Evolutionary conservation across 257 asterid species (phyloP).

Genomic region (Nyctanthes arbortristis): DNA sequence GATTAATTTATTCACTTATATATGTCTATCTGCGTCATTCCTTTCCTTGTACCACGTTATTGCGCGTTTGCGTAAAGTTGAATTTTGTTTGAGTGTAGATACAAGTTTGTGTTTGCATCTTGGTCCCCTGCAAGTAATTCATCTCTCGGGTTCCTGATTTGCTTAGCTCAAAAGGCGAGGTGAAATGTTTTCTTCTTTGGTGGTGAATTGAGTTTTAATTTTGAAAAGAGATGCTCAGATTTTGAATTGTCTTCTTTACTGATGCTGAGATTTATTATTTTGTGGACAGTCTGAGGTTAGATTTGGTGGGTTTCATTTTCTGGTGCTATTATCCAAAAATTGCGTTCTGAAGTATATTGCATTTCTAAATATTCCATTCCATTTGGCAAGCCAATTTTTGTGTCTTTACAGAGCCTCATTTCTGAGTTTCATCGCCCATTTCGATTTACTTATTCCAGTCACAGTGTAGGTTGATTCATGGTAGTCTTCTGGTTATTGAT

Average conservation of each 20-base stretch:
- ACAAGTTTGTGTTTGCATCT: conserved; percentile 27
- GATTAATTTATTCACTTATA: conserved; percentile 28
- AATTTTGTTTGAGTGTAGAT: conserved; percentile 23
- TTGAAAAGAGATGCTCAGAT: neutral
- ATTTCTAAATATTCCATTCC: neutral
- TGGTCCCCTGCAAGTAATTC: conserved; percentile 27
- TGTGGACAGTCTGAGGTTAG: conserved; percentile 8
- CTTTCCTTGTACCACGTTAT: conserved; percentile 65
- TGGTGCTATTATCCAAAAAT: neutral
- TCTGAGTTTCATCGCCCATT: neutral
- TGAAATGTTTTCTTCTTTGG: conserved; percentile 24
- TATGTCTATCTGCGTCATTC: conserved; percentile 57
- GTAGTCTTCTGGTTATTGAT: neutral
- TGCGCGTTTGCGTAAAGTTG: conserved; percentile 34
- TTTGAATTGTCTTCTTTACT: conserved; percentile 11
- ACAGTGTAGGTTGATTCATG: neutral
- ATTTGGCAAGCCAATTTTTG: neutral
- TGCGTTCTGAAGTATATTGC: neutral
- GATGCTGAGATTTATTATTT: neutral
- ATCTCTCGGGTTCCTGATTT: conserved; percentile 46
- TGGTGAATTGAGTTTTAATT: neutral
- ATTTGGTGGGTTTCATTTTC: conserved; percentile 6
- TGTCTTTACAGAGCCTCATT: neutral
- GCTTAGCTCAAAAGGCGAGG: conserved; percentile 39
- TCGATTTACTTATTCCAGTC: neutral